These are phyloP conservation scores for Phylloporus arenicola DNA, from an alignment of 768 basidiomycete species.

Conservation along the genomic window DNA sequence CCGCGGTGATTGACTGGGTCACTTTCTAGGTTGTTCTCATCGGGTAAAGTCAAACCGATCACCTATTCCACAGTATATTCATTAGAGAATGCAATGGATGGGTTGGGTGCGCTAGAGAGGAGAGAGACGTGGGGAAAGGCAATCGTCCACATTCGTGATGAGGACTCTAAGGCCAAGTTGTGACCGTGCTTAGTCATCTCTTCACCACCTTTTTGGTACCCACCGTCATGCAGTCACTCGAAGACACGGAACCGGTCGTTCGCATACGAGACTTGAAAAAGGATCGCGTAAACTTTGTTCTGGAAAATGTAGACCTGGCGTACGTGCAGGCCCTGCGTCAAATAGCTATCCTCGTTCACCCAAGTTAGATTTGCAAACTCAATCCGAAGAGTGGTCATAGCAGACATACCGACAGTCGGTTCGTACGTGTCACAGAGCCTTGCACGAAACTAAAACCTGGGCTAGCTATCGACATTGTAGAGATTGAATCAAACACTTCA, in stretches of 20 bases:
- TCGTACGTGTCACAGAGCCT: slow-evolving; percentile 28
- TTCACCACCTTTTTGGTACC: background rate
- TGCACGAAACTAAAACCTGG: slow-evolving; percentile 2
- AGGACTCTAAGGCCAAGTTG: slow-evolving; percentile 41
- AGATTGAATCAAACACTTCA: slow-evolving; percentile 84
- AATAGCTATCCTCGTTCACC: slow-evolving; percentile 6
- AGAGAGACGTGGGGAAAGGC: slow-evolving; percentile 93
- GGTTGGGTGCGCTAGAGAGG: slow-evolving; percentile 67
- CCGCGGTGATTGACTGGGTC: slow-evolving; percentile 1
- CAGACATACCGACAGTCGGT: slow-evolving; percentile 96
- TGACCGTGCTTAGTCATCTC: slow-evolving; percentile 15
- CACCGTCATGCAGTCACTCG: slow-evolving; percentile 31
- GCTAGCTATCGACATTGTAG: slow-evolving; percentile 94
- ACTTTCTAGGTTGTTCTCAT: slow-evolving; percentile 56
- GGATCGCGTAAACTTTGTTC: slow-evolving; percentile 84
- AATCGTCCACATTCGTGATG: slow-evolving; percentile 59
- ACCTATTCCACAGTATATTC: slow-evolving; percentile 66
- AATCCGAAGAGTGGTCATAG: slow-evolving; percentile 88
- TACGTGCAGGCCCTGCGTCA: slow-evolving; percentile 36
- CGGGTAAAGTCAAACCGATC: slow-evolving; percentile 61
- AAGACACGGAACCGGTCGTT: slow-evolving; percentile 57
- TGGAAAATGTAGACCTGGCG: slow-evolving; percentile 96
- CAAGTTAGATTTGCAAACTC: slow-evolving; percentile 86
- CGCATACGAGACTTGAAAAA: slow-evolving; percentile 80
- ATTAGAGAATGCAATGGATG: slow-evolving; percentile 61